Evolutionary conservation across 768 basidiomycete species (phyloP).

Genomic region (Kwoniella botswanensis): DNA sequence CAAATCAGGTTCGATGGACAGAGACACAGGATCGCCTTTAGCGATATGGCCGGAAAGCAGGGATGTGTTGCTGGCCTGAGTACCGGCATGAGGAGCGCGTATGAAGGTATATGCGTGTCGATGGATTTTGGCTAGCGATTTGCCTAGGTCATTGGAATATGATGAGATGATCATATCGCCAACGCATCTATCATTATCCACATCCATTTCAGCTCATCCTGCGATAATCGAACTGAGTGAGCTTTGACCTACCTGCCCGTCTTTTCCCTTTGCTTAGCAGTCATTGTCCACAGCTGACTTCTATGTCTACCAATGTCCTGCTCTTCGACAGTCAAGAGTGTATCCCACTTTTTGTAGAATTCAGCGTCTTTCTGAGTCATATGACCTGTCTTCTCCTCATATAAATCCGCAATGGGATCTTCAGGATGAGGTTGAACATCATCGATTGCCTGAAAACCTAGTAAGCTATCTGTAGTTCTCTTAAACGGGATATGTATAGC

Average conservation of each 20-base stretch:
- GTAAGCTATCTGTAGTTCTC: slow-evolving; percentile 4
- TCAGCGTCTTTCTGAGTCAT: slow-evolving; percentile 68
- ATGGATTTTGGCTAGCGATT: slow-evolving; percentile 70
- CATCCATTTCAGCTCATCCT: not conserved
- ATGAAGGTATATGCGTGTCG: slow-evolving; percentile 77
- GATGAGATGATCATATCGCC: slow-evolving; percentile 73
- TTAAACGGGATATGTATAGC: slow-evolving; percentile 22
- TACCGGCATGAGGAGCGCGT: slow-evolving; percentile 28
- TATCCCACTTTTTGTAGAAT: slow-evolving; percentile 93
- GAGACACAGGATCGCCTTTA: slow-evolving; percentile 77
- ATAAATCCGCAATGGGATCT: slow-evolving; percentile 64
- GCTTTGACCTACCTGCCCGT: slow-evolving; percentile 65
- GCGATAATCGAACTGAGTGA: not conserved
- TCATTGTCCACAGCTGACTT: slow-evolving; percentile 93
- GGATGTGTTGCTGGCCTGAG: slow-evolving; percentile 46
- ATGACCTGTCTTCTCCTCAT: slow-evolving; percentile 78
- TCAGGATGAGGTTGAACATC: slow-evolving; percentile 63
- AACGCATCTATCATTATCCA: slow-evolving; percentile 65
- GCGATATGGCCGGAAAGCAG: slow-evolving; percentile 80
- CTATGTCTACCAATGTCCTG: slow-evolving; percentile 80
- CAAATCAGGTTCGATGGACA: slow-evolving; percentile 87
- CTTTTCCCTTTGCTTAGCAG: slow-evolving; percentile 75
- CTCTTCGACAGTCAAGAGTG: slow-evolving; percentile 81
- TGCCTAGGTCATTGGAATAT: slow-evolving; percentile 49
- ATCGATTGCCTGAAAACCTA: slow-evolving; percentile 68